A percentile compares a stretch with the other conserved stretches of the same genome.
Evolutionary conservation across 257 asterid genomes (phyloP).

Genomic region (Echites panduratus): DNA sequence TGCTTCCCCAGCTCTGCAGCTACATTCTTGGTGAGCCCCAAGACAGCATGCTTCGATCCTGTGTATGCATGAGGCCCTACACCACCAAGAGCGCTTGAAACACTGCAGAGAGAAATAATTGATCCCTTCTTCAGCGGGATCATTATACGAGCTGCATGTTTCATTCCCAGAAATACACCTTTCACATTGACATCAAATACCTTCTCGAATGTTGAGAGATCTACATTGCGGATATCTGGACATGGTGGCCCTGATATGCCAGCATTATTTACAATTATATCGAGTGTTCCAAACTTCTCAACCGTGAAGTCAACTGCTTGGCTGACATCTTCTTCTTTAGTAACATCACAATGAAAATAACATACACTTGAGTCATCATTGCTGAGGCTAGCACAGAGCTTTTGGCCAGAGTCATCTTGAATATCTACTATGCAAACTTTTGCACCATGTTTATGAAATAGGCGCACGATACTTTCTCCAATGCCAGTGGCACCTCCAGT

Average conservation of each 20-base stretch:
- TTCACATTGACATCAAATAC: conserved; percentile 63
- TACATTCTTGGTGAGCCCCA: conserved; percentile 75
- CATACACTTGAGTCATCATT: conserved; percentile 17
- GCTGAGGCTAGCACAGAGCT: conserved; percentile 37
- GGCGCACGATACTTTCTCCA: conserved; percentile 78
- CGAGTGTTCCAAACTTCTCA: conserved; percentile 65
- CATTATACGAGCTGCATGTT: conserved; percentile 89
- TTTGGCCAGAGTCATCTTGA: conserved; percentile 54
- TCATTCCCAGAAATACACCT: conserved; percentile 87
- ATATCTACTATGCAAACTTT: conserved; percentile 76
- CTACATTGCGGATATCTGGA: conserved; percentile 64
- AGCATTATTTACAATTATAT: conserved; percentile 85
- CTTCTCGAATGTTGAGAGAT: conserved; percentile 53
- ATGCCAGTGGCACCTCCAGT: conserved; percentile 98
- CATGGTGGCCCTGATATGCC: conserved; percentile 69
- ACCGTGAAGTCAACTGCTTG: conserved; percentile 67
- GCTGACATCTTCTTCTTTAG: conserved; percentile 57
- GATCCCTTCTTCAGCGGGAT: conserved; percentile 73
- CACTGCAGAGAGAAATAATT: conserved; percentile 64
- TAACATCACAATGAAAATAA: conserved; percentile 67
- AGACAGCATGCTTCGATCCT: conserved; percentile 83
- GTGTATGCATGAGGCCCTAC: conserved; percentile 64
- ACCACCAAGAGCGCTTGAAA: conserved; percentile 50
- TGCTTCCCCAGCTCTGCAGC: conserved; percentile 92
- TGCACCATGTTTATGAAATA: conserved; percentile 75